Percentiles rank a stretch among this genome's conserved stretches.
These are phyloP conservation scores for Cryptosporidium sp. DNA, from an alignment of 169 alveolate genomes.

Conservation along the genomic window DNA sequence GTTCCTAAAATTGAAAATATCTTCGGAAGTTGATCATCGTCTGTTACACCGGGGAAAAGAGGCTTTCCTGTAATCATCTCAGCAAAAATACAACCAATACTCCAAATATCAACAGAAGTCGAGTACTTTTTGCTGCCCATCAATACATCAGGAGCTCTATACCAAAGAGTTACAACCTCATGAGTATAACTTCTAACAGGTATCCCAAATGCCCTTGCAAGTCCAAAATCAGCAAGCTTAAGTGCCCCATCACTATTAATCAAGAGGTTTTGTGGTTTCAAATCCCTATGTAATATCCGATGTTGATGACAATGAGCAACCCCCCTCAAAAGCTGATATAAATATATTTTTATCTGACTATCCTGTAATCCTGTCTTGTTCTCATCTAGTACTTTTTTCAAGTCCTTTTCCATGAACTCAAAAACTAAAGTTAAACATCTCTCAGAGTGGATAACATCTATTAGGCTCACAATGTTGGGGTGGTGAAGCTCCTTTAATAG, in stretches of 20 bases:
- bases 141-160: conserved; percentile 99
- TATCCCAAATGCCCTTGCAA: conserved; percentile 96
- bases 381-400: conserved; percentile 95
- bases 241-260: conserved; percentile 91
- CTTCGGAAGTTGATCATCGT: conserved; percentile 96
- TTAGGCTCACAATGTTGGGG: conserved; percentile 97
- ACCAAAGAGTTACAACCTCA: conserved; percentile 99
- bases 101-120: conserved; percentile 99
- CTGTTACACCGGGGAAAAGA: conserved; percentile 96
- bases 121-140: conserved; percentile 98
- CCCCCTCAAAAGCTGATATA: conserved; percentile 96
- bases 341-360: conserved; percentile 87
- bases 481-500: conserved; percentile 97
- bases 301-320: conserved; percentile 94
- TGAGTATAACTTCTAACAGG: conserved; percentile 98
- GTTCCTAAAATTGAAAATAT: conserved; percentile 97
- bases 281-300: conserved; percentile 98
- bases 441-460: conserved; percentile 98
- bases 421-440: conserved; percentile 96
- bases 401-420: conserved; percentile 97
- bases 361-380: conserved; percentile 88
- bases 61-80: conserved; percentile 98
- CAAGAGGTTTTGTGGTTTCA: conserved; percentile 98
- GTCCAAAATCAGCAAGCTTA: conserved; percentile 99
- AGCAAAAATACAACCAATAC: conserved; percentile 94